Evolutionary conservation across 2,329 filamentous ascomycete species (phyloP).

Genomic region (Metarhizium brunneum): DNA sequence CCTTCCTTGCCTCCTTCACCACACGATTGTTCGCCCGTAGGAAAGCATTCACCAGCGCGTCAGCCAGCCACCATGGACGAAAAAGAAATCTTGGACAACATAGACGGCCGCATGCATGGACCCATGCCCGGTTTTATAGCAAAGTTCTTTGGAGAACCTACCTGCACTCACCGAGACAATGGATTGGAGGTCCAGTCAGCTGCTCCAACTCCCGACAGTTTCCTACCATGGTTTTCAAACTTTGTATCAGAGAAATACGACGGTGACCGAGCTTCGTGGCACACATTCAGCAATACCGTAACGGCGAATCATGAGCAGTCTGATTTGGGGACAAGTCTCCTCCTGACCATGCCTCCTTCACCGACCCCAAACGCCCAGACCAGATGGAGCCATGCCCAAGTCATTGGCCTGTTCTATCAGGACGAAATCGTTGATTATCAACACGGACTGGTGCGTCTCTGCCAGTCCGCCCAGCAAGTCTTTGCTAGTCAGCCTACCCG

Average conservation of each 20-base stretch:
- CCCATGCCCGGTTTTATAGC: constrained; percentile 10
- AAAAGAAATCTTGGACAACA: constrained; percentile 10
- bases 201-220: background rate
- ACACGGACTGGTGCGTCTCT: constrained; percentile 10
- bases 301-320: constrained; percentile 3
- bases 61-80: constrained; percentile 4
- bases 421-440: constrained; percentile 6
- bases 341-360: constrained; percentile 1
- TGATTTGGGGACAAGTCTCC: constrained; percentile 2
- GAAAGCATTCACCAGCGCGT: too few relatives aligned
- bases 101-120: constrained; percentile 11
- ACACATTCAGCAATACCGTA: constrained; percentile 4
- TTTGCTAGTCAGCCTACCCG: constrained; percentile 19
- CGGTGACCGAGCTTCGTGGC: constrained; percentile 10
- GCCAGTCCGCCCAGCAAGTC: constrained; percentile 13
- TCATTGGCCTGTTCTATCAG: constrained; percentile 9
- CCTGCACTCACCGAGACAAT: background rate
- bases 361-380: constrained; percentile 3
- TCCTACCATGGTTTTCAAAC: constrained; percentile 11
- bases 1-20: too few relatives aligned
- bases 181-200: background rate
- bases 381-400: constrained; percentile 9
- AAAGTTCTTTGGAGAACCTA: constrained; percentile 9
- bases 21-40: too few relatives aligned
- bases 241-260: constrained; percentile 7